A percentile compares a stretch with the other conserved stretches of the same genome.
These are phyloP conservation scores for Ceratopteris richardii DNA, from an alignment of 75 land plant species.

Conservation along the genomic window DNA sequence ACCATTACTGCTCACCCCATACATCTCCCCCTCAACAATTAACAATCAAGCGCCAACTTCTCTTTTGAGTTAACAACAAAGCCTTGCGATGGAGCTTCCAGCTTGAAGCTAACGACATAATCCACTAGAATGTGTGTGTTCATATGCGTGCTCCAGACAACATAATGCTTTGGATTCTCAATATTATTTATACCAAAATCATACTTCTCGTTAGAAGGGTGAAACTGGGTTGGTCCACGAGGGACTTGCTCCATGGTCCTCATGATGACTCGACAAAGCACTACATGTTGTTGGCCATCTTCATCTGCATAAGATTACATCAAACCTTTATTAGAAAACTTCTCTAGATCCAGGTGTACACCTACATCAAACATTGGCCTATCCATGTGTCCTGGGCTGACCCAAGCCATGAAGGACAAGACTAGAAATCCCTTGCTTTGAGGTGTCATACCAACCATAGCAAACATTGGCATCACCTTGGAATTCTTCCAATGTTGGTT, in stretches of 20 bases:
- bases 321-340: constrained; percentile 41
- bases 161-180: constrained; percentile 29
- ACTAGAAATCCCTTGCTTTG: constrained; percentile 27
- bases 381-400: constrained; percentile 10
- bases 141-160: constrained; percentile 50
- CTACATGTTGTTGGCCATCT: constrained; percentile 47
- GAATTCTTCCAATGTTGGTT: constrained; percentile 21
- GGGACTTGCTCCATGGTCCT: constrained; percentile 53
- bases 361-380: constrained; percentile 54
- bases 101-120: constrained; percentile 46
- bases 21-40: neutral
- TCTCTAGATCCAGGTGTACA: constrained; percentile 61
- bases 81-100: constrained; percentile 22
- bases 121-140: constrained; percentile 50
- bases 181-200: constrained; percentile 51
- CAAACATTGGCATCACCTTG: constrained; percentile 78
- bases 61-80: too few species aligned
- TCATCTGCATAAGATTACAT: constrained; percentile 57
- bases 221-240: constrained; percentile 38
- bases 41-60: too few species aligned
- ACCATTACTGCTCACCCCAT: neutral
- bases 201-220: constrained; percentile 36
- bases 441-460: constrained; percentile 68
- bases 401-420: constrained; percentile 61
- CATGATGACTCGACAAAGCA: constrained; percentile 57